Base-by-base conservation (phyloP, 768 basidiomycete species). In the Naganishia friedmannii region DNA sequence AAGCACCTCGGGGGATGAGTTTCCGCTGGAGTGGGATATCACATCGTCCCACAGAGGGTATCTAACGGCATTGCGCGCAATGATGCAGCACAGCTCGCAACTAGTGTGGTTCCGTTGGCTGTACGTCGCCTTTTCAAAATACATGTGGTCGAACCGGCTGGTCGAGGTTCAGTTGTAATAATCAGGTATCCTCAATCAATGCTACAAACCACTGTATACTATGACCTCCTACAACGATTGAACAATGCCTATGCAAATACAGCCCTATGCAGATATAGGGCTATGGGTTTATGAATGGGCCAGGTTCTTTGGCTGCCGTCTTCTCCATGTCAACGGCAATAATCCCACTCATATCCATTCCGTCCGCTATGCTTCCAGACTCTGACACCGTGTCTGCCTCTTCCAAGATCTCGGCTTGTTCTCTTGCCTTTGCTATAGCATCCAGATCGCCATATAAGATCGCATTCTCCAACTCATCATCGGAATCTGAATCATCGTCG, bases 101-200 rank as follows among this genome's bases (percentile, higher is more conserved):
- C 81, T 92, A 70, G 86, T 87, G 53, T 94, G 93, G 93, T 95
- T 92, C 83, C 86, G 93, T 51, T 92, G 89, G 86, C 82, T 93
- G 68, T 90, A 93, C 77, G 84, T 94, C 46, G 73, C 81, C 26
- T 90, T 89, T 77, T 93, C 91, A 21, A 85, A 89, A 68, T 92
- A 93, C 77, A 90, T 95, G 91, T 95, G 93, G 93, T 86, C 90
- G 31, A 93, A 93, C 72, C 88, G 90, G 73, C 91, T 91, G 86
- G 83, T 84, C 1, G 60, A 63, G 60, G 39, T 63, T 12, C 23
- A 63, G 12, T 1, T 63, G 23, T 42, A 4, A 26, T 15, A 7
- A 3, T 63, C 5, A 8, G 10, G n/a, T n/a, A 19, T 29, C 5
- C 23, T 3, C 3, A n/a, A 31, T 19, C 13, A 8, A 45, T 63